A percentile compares a stretch with the other conserved stretches of the same genome.
Evolutionary conservation across 2,329 filamentous ascomycete genomes (phyloP).

Genomic region (Verticillium klebahnii): DNA sequence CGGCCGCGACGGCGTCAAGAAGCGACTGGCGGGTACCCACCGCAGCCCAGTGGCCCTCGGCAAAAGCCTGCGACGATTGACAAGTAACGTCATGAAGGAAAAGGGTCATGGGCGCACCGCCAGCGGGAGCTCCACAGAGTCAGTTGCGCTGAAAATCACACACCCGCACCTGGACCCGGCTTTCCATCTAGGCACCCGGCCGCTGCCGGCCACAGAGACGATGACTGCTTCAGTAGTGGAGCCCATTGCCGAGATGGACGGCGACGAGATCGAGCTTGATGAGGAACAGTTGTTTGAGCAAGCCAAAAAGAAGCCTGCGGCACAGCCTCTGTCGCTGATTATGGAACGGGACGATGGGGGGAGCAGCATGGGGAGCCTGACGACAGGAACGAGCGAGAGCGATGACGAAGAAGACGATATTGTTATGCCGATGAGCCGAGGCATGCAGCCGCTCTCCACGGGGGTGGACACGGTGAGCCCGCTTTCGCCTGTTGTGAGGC

Average conservation of each 20-base stretch:
- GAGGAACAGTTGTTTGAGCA: not conserved
- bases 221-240: not conserved
- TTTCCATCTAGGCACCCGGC: not conserved
- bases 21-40: conserved; percentile 12
- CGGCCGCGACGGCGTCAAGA: conserved; percentile 7
- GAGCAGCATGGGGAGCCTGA: conserved; percentile 21
- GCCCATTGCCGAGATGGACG: conserved; percentile 7
- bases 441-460: not conserved
- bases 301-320: not conserved
- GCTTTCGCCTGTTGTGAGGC: conserved; percentile 5
- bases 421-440: conserved; percentile 14
- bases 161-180: not conserved
- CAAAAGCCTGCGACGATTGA: conserved; percentile 6
- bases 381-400: conserved; percentile 20
- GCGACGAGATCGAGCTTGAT: not conserved
- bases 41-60: conserved; percentile 12
- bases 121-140: conserved; percentile 4
- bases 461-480: conserved; percentile 14
- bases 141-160: not conserved
- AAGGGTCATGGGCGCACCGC: not conserved
- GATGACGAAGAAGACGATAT: conserved; percentile 13
- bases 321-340: not conserved
- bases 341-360: conserved; percentile 5
- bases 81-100: conserved; percentile 3
- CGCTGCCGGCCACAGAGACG: not conserved